phyloP scores from a whole-genome alignment of 495 filamentous ascomycete genomes.

The Rhypophila decipiens region DNA sequence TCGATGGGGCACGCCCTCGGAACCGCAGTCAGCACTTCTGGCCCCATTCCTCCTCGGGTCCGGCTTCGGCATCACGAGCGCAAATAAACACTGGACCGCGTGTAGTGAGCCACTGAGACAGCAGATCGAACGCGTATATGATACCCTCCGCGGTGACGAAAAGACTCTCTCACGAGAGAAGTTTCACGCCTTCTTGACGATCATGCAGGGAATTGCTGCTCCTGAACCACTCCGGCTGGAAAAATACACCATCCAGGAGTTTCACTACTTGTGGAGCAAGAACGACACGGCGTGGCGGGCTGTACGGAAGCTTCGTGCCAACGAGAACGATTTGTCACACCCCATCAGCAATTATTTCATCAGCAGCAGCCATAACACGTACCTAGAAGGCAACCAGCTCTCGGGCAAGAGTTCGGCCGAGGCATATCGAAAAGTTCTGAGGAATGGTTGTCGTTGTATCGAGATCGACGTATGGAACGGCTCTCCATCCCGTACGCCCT shows the following conservation, averaged over 20 bases:
- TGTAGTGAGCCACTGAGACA: constrained; percentile 26
- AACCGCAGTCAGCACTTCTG: constrained; percentile 14
- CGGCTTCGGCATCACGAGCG: background rate
- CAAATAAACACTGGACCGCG: constrained; percentile 2
- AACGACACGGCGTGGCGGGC: constrained; percentile 28
- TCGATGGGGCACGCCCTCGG: constrained; percentile 14
- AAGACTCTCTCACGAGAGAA: constrained; percentile 23
- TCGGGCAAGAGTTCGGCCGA: constrained; percentile 72
- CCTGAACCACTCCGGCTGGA: constrained; percentile 19
- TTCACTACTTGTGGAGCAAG: constrained; percentile 35
- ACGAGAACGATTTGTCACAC: constrained; percentile 29
- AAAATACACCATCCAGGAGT: constrained; percentile 33
- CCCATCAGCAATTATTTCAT: constrained; percentile 89
- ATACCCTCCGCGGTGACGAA: constrained; percentile 20
- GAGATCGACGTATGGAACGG: constrained; percentile 98
- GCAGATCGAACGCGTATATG: constrained; percentile 30
- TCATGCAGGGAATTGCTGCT: constrained; percentile 28
- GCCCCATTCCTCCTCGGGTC: constrained; percentile 13
- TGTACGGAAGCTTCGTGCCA: constrained; percentile 13
- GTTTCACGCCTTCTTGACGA: constrained; percentile 31
- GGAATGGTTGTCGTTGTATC: constrained; percentile 77
- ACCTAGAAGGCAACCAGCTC: constrained; percentile 83
- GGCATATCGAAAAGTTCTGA: constrained; percentile 72
- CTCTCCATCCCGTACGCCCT: constrained; percentile 16
- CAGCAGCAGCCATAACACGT: constrained; percentile 78